Conservation (phyloP, 2,329 filamentous ascomycete species). For the Pseudogymnoascus sp. region DNA sequence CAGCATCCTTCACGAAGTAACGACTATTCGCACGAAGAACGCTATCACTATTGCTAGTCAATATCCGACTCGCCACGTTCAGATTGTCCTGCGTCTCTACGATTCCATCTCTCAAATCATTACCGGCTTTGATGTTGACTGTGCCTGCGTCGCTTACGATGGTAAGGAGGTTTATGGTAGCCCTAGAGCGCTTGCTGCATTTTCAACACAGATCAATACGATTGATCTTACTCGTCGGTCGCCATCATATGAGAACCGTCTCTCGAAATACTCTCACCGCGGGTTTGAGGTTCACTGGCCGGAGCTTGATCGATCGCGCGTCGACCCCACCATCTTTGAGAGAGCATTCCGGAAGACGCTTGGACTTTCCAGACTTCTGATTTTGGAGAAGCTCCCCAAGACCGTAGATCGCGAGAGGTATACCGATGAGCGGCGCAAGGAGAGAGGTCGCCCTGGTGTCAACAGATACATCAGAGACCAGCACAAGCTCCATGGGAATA, state of each 20-base stretch:
- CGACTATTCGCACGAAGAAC: conserved; percentile 77
- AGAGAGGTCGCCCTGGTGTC: conserved; percentile 60
- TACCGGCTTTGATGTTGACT: conserved; percentile 83
- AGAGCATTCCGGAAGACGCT: conserved; percentile 67
- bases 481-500: conserved; percentile 52
- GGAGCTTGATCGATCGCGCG: conserved; percentile 60
- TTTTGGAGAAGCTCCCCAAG: conserved; percentile 71
- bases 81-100: conserved; percentile 79
- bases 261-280: conserved; percentile 77
- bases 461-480: conserved; percentile 35
- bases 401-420: conserved; percentile 61
- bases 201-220: conserved; percentile 74
- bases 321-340: conserved; percentile 85
- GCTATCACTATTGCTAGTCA: conserved; percentile 79
- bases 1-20: conserved; percentile 73
- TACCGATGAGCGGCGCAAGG: conserved; percentile 58
- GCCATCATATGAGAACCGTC: conserved; percentile 78
- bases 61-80: conserved; percentile 75
- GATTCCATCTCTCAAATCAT: conserved; percentile 77
- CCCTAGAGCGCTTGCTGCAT: conserved; percentile 68
- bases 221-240: conserved; percentile 73
- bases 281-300: conserved; percentile 82
- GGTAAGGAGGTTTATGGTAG: conserved; percentile 72
- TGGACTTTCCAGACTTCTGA: conserved; percentile 69
- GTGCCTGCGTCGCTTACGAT: conserved; percentile 72